phyloP scores from a whole-genome alignment of 805 yeast genomes.

The Middelhovenomyces tepae region DNA sequence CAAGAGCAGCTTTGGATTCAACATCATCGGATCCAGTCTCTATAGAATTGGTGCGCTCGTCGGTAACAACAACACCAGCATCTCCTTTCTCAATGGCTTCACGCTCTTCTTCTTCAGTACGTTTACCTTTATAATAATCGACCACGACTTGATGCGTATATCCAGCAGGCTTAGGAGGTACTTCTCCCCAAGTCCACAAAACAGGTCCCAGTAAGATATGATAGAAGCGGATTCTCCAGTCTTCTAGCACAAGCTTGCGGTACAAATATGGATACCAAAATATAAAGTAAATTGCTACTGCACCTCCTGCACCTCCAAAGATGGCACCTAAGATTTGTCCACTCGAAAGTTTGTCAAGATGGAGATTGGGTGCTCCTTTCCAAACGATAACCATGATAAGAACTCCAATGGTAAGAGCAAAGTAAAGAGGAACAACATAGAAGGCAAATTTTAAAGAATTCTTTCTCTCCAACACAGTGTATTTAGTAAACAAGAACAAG shows the following conservation, averaged over 20 bases:
- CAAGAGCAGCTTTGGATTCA: slow-evolving; percentile 30
- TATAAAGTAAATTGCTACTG: slow-evolving; percentile 40
- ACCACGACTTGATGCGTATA: slow-evolving; percentile 35
- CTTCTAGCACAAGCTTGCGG: slow-evolving; percentile 51
- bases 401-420: slow-evolving; percentile 49
- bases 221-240: slow-evolving; percentile 56
- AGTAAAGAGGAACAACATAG: slow-evolving; percentile 49
- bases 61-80: slow-evolving; percentile 10
- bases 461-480: slow-evolving; percentile 50
- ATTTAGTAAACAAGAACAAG: slow-evolving; percentile 53
- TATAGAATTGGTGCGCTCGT: slow-evolving; percentile 22
- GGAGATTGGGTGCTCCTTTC: slow-evolving; percentile 69
- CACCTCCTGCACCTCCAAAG: slow-evolving; percentile 57
- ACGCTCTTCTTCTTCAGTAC: slow-evolving; percentile 8
- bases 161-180: slow-evolving; percentile 62
- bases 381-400: slow-evolving; percentile 71
- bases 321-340: slow-evolving; percentile 51
- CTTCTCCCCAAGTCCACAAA: slow-evolving; percentile 47
- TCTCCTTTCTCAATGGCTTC: slow-evolving; percentile 11
- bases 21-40: slow-evolving; percentile 30
- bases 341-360: slow-evolving; percentile 43
- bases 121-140: slow-evolving; percentile 44
- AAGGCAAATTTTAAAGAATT: slow-evolving; percentile 48
- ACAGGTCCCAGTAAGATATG: slow-evolving; percentile 53
- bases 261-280: slow-evolving; percentile 54